A percentile compares a stretch with the other conserved stretches of the same genome.
Conservation (phyloP, 768 basidiomycete genomes). For the Phlegmacium glaucopus region DNA sequence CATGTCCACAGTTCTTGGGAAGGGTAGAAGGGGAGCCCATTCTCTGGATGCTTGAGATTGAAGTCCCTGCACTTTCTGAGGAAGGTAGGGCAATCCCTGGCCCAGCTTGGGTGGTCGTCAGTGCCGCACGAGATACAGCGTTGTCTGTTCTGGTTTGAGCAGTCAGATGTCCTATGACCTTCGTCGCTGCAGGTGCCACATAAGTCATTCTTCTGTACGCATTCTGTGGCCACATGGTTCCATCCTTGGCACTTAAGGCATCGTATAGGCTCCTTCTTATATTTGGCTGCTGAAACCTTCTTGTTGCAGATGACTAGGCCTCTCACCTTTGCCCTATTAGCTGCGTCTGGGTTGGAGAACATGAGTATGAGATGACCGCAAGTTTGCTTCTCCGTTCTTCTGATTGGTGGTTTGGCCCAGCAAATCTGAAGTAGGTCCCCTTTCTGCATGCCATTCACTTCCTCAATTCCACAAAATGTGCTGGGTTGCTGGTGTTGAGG, state of each 20-base stretch:
- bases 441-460: slow-evolving; percentile 6
- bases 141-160: not conserved
- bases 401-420: slow-evolving; percentile 9
- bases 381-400: slow-evolving; percentile 1
- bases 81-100: slow-evolving; percentile 17
- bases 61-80: slow-evolving; percentile 7
- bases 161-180: slow-evolving; percentile 6
- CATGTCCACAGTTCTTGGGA: slow-evolving; percentile 16
- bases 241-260: slow-evolving; percentile 22
- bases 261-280: slow-evolving; percentile 11
- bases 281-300: slow-evolving; percentile 3
- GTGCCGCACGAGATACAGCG: slow-evolving; percentile 14
- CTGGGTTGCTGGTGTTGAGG: slow-evolving; percentile 2
- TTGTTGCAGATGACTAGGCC: slow-evolving; percentile 7
- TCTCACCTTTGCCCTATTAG: slow-evolving; percentile 9
- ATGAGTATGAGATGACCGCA: slow-evolving; percentile 10
- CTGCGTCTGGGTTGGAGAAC: slow-evolving; percentile 3
- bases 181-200: slow-evolving; percentile 11
- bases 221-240: slow-evolving; percentile 15
- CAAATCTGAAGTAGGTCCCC: not conserved
- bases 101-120: slow-evolving; percentile 15
- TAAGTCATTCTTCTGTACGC: slow-evolving; percentile 6
- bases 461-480: slow-evolving; percentile 3
- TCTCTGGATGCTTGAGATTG: slow-evolving; percentile 12
- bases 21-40: slow-evolving; percentile 14